Evolutionary conservation across 192 early-diverging fungal genomes (phyloP).

Genomic region (Spinellus fusiger): DNA sequence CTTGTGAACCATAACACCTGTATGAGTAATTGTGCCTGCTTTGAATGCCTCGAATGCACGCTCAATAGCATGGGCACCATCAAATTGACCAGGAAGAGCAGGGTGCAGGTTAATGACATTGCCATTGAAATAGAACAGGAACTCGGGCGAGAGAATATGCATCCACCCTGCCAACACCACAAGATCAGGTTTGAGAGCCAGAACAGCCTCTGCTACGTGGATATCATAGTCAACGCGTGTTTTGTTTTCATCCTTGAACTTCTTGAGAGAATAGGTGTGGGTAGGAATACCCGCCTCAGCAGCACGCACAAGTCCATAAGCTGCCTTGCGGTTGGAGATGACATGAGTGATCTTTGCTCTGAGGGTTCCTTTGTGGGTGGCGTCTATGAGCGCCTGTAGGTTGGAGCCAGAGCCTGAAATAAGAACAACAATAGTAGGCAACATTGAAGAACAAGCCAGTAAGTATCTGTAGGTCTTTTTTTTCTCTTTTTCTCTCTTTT

Average conservation of each 20-base stretch:
- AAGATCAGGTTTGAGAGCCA: conserved; percentile 61
- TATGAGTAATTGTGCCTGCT: conserved; percentile 64
- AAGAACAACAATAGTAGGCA: conserved; percentile 71
- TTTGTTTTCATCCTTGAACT: conserved; percentile 75
- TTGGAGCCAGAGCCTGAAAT: conserved; percentile 95
- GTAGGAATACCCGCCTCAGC: conserved; percentile 78
- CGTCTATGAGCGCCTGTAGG: conserved; percentile 94
- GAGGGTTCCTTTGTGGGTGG: conserved; percentile 44
- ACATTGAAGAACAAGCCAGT: neutral
- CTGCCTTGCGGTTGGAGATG: conserved; percentile 79
- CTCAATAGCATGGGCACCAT: conserved; percentile 95
- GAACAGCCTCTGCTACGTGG: conserved; percentile 69
- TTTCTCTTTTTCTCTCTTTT: neutral
- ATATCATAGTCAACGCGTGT: conserved; percentile 85
- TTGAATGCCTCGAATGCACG: conserved; percentile 86
- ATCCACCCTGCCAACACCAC: conserved; percentile 96
- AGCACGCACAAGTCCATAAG: conserved; percentile 90
- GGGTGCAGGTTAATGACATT: conserved; percentile 95
- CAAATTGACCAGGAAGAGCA: conserved; percentile 92
- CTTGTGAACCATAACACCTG: conserved; percentile 90
- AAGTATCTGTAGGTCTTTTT: too few species aligned
- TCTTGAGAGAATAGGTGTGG: conserved; percentile 71
- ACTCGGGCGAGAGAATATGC: conserved; percentile 91
- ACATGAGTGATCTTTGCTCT: conserved; percentile 73
- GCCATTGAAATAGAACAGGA: conserved; percentile 65